Evolutionary conservation across 768 basidiomycete genomes (phyloP).

Genomic region (Hericium coralloides): DNA sequence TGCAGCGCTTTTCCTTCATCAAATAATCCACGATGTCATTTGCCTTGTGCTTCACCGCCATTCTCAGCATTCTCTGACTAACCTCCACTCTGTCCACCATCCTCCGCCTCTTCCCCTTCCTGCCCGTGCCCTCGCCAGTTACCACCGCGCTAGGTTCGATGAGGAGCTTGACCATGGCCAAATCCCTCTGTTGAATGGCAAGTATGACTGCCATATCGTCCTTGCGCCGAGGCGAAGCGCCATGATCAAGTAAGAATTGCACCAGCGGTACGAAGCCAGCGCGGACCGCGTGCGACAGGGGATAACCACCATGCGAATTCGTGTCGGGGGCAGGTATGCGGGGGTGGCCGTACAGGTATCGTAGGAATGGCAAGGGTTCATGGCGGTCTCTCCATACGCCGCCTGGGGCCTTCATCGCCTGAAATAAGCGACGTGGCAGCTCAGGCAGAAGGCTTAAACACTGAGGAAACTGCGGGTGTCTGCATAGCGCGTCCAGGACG

Average conservation of each 20-base stretch:
- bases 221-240: constrained; percentile 61
- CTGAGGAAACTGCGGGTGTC: constrained; percentile 11
- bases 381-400: constrained; percentile 38
- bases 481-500: constrained; percentile 40
- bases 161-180: constrained; percentile 64
- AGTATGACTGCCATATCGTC: constrained; percentile 58
- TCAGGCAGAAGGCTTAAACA: constrained; percentile 25
- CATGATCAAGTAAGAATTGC: constrained; percentile 57
- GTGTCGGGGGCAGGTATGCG: constrained; percentile 34
- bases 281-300: constrained; percentile 70
- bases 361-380: constrained; percentile 56
- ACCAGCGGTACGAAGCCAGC: constrained; percentile 57
- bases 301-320: constrained; percentile 74
- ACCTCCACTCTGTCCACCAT: constrained; percentile 52
- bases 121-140: constrained; percentile 13
- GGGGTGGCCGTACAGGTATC: constrained; percentile 39
- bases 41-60: constrained; percentile 57
- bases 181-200: constrained; percentile 64
- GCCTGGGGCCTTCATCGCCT: constrained; percentile 24
- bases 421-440: constrained; percentile 63
- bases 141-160: constrained; percentile 39
- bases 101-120: constrained; percentile 37
- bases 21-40: constrained; percentile 67
- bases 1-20: constrained; percentile 56
- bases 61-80: constrained; percentile 49